Evolutionary conservation across 2,329 filamentous ascomycete species (phyloP), one percentile per base, ranked within the genome.

Genomic region (Diplodia mutila): DNA sequence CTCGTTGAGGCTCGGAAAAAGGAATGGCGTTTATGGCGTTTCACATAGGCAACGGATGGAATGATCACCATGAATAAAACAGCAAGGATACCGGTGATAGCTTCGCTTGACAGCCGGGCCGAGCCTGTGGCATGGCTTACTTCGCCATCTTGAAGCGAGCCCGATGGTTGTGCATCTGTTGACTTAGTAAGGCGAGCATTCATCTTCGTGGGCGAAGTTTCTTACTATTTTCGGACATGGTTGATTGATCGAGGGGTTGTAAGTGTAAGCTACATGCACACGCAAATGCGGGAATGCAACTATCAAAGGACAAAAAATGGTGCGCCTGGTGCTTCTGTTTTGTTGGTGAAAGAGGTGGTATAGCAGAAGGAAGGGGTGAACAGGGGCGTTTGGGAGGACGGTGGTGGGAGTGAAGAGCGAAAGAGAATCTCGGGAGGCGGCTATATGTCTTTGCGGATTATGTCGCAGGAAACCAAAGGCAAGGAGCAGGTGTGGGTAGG

Each of bases 401-500:
- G 27, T 16, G 34, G 23, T 21, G 53, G 37, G 42, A 29, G 48
- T 37, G n/a, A 55, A 32, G 21, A 42, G 23, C 54, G 59, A 37
- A 16, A 7, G 29, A 25, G 42, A 16, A 51, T 32, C 48, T 53
- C 21, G 32, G 42, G 48, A 37, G 34, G 59, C 37, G 29, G 49
- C 49, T 67, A 61, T 61, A 59, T 57, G 51, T 51, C 12, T 23
- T n/a, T 23, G n/a, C 48, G 48, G 48, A 59, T 34, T 42, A 54
- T 53, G 18, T 59, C 54, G 65, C 54, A 66, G 65, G 18, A 59
- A 39, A n/a, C 53, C 23, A 23, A 61, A 66, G 64, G 53, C 39
- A 66, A 66, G 64, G 52, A 66, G 64, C 64, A 49, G 29, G 49
- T 52, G n/a, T 53, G 54, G 34, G 49, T 67, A 9, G 49, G 27